Conservation (phyloP, 2,329 filamentous ascomycete species). For the Diaporthe amygdali region DNA sequence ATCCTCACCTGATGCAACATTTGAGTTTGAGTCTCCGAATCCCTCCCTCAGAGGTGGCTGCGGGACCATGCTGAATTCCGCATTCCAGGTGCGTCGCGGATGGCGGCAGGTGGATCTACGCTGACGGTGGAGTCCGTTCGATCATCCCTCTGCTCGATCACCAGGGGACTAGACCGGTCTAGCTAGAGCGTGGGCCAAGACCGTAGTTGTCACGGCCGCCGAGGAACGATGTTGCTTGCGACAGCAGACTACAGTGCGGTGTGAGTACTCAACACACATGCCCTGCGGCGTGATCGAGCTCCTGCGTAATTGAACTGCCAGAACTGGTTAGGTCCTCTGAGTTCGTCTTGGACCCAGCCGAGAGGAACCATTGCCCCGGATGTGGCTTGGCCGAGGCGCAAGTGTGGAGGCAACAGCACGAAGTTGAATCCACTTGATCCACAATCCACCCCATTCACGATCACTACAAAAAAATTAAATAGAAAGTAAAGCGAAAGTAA, state of each 20-base stretch:
- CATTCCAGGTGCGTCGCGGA: neutral
- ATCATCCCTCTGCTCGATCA: neutral
- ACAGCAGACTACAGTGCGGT: neutral
- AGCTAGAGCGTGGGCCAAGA: neutral
- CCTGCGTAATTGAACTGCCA: neutral
- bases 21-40: neutral
- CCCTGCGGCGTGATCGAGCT: constrained; percentile 4
- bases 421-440: neutral
- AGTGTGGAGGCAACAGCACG: neutral
- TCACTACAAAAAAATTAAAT: neutral
- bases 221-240: neutral
- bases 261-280: neutral
- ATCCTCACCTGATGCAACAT: neutral
- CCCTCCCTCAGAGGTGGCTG: neutral
- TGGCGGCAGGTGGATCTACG: neutral
- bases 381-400: neutral
- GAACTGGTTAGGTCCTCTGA: neutral
- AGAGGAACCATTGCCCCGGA: neutral
- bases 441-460: neutral
- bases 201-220: neutral
- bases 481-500: too few species aligned
- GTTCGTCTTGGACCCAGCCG: neutral
- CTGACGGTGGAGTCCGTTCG: neutral
- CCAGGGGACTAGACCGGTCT: neutral
- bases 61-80: neutral